phyloP scores from a whole-genome alignment of 1,284 basidiomycete genomes.

The Fistulinella staudtii region DNA sequence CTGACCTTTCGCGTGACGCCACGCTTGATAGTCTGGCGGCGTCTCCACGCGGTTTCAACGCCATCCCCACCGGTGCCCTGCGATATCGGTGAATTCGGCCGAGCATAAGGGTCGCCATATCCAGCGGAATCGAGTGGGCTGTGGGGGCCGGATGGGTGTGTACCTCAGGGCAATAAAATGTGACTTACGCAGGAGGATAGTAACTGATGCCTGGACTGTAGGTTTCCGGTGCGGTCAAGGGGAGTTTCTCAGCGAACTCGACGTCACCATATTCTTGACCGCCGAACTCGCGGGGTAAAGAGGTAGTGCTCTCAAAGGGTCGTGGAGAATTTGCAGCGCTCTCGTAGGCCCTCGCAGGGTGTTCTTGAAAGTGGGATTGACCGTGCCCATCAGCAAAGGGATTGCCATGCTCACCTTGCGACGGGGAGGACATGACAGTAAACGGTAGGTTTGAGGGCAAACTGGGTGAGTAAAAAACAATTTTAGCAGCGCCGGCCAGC shows the following conservation, averaged over 20 bases:
- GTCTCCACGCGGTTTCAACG: constrained; percentile 74
- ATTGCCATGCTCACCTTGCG: constrained; percentile 45
- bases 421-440: constrained; percentile 47
- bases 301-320: constrained; percentile 53
- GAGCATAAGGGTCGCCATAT: constrained; percentile 65
- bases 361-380: constrained; percentile 58
- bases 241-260: constrained; percentile 68
- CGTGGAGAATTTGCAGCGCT: constrained; percentile 41
- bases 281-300: constrained; percentile 53
- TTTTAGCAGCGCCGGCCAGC: constrained; percentile 11
- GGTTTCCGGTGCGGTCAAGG: constrained; percentile 53
- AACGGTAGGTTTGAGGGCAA: neutral
- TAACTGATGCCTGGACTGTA: constrained; percentile 54
- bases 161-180: neutral
- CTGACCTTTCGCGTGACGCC: constrained; percentile 92
- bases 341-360: constrained; percentile 37
- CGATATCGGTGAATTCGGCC: constrained; percentile 62
- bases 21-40: constrained; percentile 88
- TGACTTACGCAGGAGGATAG: constrained; percentile 67
- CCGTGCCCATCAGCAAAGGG: constrained; percentile 69
- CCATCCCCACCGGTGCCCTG: constrained; percentile 62
- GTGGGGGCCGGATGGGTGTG: neutral
- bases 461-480: constrained; percentile 9
- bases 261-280: constrained; percentile 51
- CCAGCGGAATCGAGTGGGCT: constrained; percentile 59